A percentile compares a stretch with the other conserved stretches of the same genome.
Evolutionary conservation across 1,284 basidiomycete species (phyloP).

Genomic region (Apiotrichum sp.): DNA sequence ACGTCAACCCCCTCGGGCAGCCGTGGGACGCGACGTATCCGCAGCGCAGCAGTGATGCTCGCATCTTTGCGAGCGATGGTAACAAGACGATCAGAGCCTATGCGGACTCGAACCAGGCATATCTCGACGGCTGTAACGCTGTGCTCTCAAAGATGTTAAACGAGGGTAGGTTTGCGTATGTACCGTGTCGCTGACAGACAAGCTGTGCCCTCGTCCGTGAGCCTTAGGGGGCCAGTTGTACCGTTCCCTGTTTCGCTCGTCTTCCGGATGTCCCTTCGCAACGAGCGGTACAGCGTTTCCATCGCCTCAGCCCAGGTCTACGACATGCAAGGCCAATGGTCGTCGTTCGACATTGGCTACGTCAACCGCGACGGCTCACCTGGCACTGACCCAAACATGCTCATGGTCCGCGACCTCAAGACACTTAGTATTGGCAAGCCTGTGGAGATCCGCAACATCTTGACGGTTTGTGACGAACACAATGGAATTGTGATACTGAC

Average conservation of each 20-base stretch:
- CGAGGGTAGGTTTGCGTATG: neutral
- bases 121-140: slow-evolving; percentile 9
- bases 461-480: neutral
- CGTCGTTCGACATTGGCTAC: slow-evolving; percentile 9
- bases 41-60: slow-evolving; percentile 8
- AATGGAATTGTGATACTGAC: too few species aligned
- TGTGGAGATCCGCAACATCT: slow-evolving; percentile 7
- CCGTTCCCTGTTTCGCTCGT: slow-evolving; percentile 14
- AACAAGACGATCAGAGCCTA: slow-evolving; percentile 14
- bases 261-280: slow-evolving; percentile 5
- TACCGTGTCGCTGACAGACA: neutral
- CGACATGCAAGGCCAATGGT: slow-evolving; percentile 13
- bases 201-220: slow-evolving; percentile 12
- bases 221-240: slow-evolving; percentile 8
- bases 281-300: slow-evolving; percentile 2
- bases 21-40: slow-evolving; percentile 8
- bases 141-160: slow-evolving; percentile 12
- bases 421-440: slow-evolving; percentile 10
- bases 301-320: slow-evolving; percentile 12
- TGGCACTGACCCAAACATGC: neutral
- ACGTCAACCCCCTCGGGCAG: slow-evolving; percentile 15
- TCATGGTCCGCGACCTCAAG: neutral
- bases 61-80: slow-evolving; percentile 11
- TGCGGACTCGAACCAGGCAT: slow-evolving; percentile 6
- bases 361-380: slow-evolving; percentile 11